phyloP scores from a whole-genome alignment of 441 rosid species.

The Flueggea neowawraea region DNA sequence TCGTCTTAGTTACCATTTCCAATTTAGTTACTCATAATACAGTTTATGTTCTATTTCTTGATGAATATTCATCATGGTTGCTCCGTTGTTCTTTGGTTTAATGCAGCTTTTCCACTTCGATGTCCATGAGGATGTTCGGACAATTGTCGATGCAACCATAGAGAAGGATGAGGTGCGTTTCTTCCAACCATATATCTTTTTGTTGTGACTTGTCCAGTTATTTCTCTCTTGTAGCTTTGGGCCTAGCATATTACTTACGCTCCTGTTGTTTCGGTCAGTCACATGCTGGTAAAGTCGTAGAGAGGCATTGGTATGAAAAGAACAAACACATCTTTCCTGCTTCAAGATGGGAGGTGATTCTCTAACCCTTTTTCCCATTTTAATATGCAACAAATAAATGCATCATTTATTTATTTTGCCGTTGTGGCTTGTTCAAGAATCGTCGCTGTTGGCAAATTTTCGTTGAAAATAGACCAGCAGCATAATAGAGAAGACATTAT shows the following conservation, averaged over 20 bases:
- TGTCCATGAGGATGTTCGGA: constrained; percentile 96
- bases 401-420: background rate
- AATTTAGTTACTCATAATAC: no score
- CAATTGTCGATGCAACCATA: constrained; percentile 91
- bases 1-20: background rate
- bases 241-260: background rate
- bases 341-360: constrained; percentile 90
- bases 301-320: constrained; percentile 98
- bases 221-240: no score
- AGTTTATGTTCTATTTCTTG: background rate
- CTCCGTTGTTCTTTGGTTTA: background rate
- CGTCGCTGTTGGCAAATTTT: no score
- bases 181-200: background rate
- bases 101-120: constrained; percentile 93
- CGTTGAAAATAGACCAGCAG: no score
- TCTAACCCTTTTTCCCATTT: constrained; percentile 3
- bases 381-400: background rate
- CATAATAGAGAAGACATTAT: no score
- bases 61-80: no score
- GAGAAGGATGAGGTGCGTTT: constrained; percentile 89
- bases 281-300: constrained; percentile 99
- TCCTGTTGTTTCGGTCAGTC: constrained; percentile 43
- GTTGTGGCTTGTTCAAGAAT: no score
- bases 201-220: background rate
- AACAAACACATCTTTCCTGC: constrained; percentile 98